A percentile compares a stretch with the other conserved stretches of the same genome.
These are phyloP conservation scores for Nitzschia sp. DNA, from an alignment of 108 stramenopile genomes.

Conservation along the genomic window DNA sequence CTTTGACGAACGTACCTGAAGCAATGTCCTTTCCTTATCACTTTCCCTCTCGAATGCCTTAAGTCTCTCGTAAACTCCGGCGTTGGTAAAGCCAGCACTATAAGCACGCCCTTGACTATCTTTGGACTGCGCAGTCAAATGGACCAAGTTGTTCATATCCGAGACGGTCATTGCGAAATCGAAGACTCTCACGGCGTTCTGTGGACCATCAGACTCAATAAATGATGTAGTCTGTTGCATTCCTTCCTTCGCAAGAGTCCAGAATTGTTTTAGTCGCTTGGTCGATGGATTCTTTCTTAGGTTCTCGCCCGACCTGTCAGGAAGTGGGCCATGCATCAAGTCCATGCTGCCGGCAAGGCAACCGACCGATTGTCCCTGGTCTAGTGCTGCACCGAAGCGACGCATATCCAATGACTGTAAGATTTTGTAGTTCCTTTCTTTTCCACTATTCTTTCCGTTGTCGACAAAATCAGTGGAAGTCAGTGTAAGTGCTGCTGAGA, in stretches of 20 bases:
- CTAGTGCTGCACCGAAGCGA: constrained; percentile 69
- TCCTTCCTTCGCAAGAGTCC: constrained; percentile 70
- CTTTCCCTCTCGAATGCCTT: constrained; percentile 57
- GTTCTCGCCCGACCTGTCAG: constrained; percentile 59
- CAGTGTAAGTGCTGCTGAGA: constrained; percentile 73
- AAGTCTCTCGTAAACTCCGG: constrained; percentile 79
- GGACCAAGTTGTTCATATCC: constrained; percentile 84
- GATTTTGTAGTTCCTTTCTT: constrained; percentile 81
- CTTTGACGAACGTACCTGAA: constrained; percentile 56
- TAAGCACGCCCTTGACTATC: constrained; percentile 84
- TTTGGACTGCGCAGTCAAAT: constrained; percentile 77
- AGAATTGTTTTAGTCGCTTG: constrained; percentile 46
- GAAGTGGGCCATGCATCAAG: constrained; percentile 77
- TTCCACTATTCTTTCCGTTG: constrained; percentile 33
- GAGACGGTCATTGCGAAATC: constrained; percentile 82
- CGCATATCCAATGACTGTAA: constrained; percentile 88
- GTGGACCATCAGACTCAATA: constrained; percentile 64
- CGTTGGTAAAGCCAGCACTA: constrained; percentile 82
- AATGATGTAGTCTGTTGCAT: constrained; percentile 69
- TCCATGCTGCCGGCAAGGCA: constrained; percentile 87
- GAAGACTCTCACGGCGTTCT: constrained; percentile 81
- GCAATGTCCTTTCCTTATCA: constrained; percentile 32
- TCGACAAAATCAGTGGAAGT: constrained; percentile 81
- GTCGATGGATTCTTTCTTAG: constrained; percentile 35
- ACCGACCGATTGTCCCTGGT: constrained; percentile 75